Conservation (phyloP, 352 stramenopile genomes). For the Phytophthora cactorum region DNA sequence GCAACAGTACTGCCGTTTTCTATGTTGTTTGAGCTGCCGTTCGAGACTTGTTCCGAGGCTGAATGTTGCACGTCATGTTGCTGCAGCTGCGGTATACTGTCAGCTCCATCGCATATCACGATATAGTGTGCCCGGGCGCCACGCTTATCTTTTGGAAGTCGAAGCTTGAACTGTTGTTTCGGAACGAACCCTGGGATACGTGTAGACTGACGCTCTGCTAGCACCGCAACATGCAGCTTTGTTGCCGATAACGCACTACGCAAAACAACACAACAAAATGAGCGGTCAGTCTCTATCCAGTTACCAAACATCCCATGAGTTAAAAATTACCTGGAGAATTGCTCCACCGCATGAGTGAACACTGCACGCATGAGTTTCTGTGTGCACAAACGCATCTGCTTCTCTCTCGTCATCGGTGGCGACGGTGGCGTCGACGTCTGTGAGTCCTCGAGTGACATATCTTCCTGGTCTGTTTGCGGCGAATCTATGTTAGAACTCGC, state of each 20-base stretch:
- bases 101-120: conserved; percentile 20
- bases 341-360: conserved; percentile 38
- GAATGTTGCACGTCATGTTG: not conserved
- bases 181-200: conserved; percentile 60
- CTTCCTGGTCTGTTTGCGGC: conserved; percentile 16
- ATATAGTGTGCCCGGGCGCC: conserved; percentile 32
- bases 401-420: conserved; percentile 32
- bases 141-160: conserved; percentile 48
- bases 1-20: not conserved
- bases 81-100: conserved; percentile 3
- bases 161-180: conserved; percentile 66
- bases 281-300: not conserved
- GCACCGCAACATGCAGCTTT: conserved; percentile 59
- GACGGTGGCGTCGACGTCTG: conserved; percentile 2
- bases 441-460: conserved; percentile 22
- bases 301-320: too few species aligned
- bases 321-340: conserved; percentile 45
- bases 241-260: conserved; percentile 51
- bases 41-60: not conserved
- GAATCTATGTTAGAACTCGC: not conserved
- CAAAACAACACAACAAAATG: not conserved
- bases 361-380: conserved; percentile 72
- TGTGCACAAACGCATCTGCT: conserved; percentile 49
- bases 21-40: not conserved
- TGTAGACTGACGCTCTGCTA: conserved; percentile 39